Evolutionary conservation across 2,329 filamentous ascomycete genomes (phyloP).

Genomic region (Fusarium setosum): DNA sequence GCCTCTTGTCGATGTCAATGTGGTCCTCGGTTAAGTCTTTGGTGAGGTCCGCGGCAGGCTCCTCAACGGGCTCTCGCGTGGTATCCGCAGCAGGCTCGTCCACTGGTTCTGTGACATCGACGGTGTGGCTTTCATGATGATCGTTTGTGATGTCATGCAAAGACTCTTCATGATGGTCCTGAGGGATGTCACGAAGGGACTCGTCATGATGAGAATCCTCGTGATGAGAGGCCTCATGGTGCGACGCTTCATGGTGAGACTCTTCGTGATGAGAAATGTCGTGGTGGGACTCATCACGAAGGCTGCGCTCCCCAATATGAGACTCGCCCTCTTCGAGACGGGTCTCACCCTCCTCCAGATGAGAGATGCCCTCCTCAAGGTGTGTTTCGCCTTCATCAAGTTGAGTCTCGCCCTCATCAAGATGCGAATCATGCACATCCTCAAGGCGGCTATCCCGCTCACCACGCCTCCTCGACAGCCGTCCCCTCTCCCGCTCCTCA

Average conservation of each 20-base stretch:
- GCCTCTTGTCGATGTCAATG: slow-evolving; percentile 13
- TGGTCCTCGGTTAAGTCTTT: background rate
- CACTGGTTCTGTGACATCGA: background rate
- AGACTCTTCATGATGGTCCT: slow-evolving; percentile 3
- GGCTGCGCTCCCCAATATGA: background rate
- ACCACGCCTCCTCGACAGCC: slow-evolving; percentile 22
- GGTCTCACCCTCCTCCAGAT: slow-evolving; percentile 1
- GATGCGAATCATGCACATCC: slow-evolving; percentile 11
- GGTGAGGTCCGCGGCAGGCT: background rate
- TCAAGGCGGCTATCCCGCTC: slow-evolving; percentile 15
- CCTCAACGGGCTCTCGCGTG: slow-evolving; percentile 13
- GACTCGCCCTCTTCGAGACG: slow-evolving; percentile 1
- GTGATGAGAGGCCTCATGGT: background rate
- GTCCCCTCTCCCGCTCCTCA: slow-evolving; percentile 44
- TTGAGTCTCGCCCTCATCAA: slow-evolving; percentile 11
- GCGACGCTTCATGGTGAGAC: slow-evolving; percentile 14
- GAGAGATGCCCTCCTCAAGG: background rate
- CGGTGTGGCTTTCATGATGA: slow-evolving; percentile 2
- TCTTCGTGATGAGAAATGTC: slow-evolving; percentile 15
- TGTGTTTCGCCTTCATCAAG: background rate
- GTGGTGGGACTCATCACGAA: slow-evolving; percentile 12
- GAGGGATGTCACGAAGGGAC: slow-evolving; percentile 2
- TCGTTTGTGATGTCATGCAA: background rate
- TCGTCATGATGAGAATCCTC: background rate
- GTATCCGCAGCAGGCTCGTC: slow-evolving; percentile 12